These are phyloP conservation scores for Zoysia pacifica DNA, from an alignment of 176 grass and related monocot genomes.

Conservation along the genomic window DNA sequence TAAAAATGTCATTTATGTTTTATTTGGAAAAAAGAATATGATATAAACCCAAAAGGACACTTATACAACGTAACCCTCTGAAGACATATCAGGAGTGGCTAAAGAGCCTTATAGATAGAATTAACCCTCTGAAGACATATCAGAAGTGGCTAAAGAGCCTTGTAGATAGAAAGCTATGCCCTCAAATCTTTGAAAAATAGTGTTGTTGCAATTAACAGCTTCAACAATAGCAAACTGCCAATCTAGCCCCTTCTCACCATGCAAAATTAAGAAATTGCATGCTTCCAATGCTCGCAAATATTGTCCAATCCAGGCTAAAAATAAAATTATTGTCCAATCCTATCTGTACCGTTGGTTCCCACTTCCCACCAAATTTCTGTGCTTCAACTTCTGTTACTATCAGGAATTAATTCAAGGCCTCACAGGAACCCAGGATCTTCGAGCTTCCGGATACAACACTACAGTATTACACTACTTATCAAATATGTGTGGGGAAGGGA, in stretches of 20 bases:
- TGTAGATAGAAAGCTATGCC: background rate
- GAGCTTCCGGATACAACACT: background rate
- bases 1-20: background rate
- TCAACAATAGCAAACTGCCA: background rate
- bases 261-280: background rate
- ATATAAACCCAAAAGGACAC: background rate
- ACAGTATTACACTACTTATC: constrained; percentile 6
- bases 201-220: background rate
- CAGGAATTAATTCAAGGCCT: background rate
- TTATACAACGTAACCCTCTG: background rate
- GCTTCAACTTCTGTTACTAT: background rate
- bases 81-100: background rate
- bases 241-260: background rate
- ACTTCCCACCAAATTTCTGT: background rate
- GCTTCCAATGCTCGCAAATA: background rate
- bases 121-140: background rate
- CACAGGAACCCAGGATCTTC: constrained; percentile 14
- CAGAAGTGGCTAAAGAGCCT: background rate
- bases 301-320: background rate
- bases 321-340: background rate
- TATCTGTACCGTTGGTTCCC: background rate
- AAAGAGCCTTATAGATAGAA: background rate
- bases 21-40: background rate
- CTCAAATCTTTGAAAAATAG: background rate
- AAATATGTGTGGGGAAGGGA: constrained; percentile 8